Evolutionary conservation across 257 asterid genomes (phyloP).

Genomic region (Solanum boliviense): DNA sequence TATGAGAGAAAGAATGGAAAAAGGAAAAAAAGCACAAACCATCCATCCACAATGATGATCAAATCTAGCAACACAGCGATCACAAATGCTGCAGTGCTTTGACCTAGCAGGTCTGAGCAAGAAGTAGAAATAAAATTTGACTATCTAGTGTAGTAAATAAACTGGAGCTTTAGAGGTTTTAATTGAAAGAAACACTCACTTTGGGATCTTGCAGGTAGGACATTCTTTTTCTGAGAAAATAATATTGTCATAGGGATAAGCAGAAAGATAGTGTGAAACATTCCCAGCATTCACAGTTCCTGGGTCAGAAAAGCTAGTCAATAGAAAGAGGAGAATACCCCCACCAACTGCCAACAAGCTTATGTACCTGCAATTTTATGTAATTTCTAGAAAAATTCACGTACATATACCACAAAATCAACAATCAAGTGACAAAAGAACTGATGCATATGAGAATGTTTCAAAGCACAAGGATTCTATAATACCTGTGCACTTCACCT

Average conservation of each 20-base stretch:
- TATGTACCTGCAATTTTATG: slow-evolving; percentile 48
- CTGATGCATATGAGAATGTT: neutral
- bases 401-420: neutral
- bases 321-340: slow-evolving; percentile 74
- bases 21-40: slow-evolving; percentile 36
- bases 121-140: slow-evolving; percentile 4
- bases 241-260: slow-evolving; percentile 81
- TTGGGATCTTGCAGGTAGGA: slow-evolving; percentile 88
- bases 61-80: slow-evolving; percentile 94
- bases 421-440: neutral
- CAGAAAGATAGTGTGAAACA: slow-evolving; percentile 66
- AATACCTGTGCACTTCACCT: slow-evolving; percentile 77
- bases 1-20: slow-evolving; percentile 3
- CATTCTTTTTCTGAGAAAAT: slow-evolving; percentile 82
- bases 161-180: neutral
- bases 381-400: slow-evolving; percentile 5
- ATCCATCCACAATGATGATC: slow-evolving; percentile 99
- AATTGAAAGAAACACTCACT: slow-evolving; percentile 33
- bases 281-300: slow-evolving; percentile 74
- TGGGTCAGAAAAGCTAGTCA: slow-evolving; percentile 98
- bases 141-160: neutral
- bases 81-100: slow-evolving; percentile 90
- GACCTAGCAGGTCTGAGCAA: slow-evolving; percentile 88
- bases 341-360: slow-evolving; percentile 90
- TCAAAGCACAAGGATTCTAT: neutral